These are phyloP conservation scores for Gastrolobium bilobum DNA, from an alignment of 306 rosid species.

Conservation along the genomic window DNA sequence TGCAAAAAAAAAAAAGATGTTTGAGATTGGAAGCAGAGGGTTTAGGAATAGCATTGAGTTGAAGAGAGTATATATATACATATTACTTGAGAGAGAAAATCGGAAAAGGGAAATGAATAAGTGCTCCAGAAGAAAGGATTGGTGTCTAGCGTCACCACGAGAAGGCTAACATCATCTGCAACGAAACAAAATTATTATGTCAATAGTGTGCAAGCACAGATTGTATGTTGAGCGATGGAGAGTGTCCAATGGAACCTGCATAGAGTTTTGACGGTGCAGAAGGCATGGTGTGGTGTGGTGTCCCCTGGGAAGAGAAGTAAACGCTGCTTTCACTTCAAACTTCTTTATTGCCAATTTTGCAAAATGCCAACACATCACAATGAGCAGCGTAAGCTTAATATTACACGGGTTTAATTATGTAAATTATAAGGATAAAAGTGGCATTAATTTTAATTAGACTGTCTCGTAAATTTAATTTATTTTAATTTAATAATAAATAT, in stretches of 20 bases:
- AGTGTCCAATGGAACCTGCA: constrained; percentile 54
- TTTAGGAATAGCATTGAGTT: background rate
- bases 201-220: constrained; percentile 1
- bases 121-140: constrained; percentile 91
- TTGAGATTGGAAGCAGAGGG: constrained; percentile 1
- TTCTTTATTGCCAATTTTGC: background rate
- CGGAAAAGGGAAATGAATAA: constrained; percentile 74
- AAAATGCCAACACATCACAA: too few species aligned
- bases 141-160: constrained; percentile 83
- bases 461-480: too few species aligned
- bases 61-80: background rate
- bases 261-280: constrained; percentile 84
- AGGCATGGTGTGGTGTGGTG: constrained; percentile 61
- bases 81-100: constrained; percentile 84
- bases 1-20: constrained; percentile 10
- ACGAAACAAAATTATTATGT: constrained; percentile 26
- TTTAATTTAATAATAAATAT: too few species aligned
- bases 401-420: too few species aligned
- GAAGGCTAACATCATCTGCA: constrained; percentile 93
- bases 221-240: background rate
- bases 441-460: too few species aligned
- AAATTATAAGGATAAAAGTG: too few species aligned
- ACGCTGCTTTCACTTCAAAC: constrained; percentile 2
- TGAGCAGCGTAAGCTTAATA: too few species aligned
- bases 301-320: background rate